Evolutionary conservation across 2,329 filamentous ascomycete species (phyloP).

Genomic region (Beauveria asiatica): DNA sequence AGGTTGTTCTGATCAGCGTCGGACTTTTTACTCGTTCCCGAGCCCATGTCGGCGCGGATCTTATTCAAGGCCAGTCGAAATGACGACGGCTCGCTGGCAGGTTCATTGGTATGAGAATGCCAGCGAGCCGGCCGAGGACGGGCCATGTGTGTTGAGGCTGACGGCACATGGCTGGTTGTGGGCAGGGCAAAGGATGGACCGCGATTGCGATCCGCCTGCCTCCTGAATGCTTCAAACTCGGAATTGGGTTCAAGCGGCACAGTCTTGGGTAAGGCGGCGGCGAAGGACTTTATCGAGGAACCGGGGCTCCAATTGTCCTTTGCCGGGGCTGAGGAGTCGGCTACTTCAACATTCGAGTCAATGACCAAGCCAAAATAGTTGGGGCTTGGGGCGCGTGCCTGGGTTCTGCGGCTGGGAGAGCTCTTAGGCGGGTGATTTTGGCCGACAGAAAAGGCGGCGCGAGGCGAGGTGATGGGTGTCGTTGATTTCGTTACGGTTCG

Average conservation of each 20-base stretch:
- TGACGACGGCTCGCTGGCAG: not conserved
- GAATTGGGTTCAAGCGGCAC: conserved; percentile 67
- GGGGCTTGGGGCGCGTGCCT: conserved; percentile 51
- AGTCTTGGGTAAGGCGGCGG: conserved; percentile 57
- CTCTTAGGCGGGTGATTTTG: conserved; percentile 45
- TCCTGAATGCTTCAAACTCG: conserved; percentile 73
- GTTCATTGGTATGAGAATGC: conserved; percentile 32
- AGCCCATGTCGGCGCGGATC: conserved; percentile 2
- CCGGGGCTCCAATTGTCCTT: conserved; percentile 69
- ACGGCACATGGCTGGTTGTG: conserved; percentile 28
- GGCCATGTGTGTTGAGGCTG: conserved; percentile 19
- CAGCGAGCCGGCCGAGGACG: conserved; percentile 38
- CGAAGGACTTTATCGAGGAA: conserved; percentile 63
- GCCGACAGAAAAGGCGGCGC: conserved; percentile 44
- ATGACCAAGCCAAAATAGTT: conserved; percentile 80
- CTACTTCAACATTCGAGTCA: conserved; percentile 50
- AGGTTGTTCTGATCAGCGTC: conserved; percentile 32
- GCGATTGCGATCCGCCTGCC: conserved; percentile 59
- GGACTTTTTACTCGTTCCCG: conserved; percentile 12
- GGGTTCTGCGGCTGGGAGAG: conserved; percentile 28
- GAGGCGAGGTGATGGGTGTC: conserved; percentile 46
- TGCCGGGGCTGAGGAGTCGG: conserved; percentile 54
- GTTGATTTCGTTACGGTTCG: conserved; percentile 29
- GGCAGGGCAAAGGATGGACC: conserved; percentile 40
- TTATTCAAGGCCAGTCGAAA: conserved; percentile 8